Evolutionary conservation across 495 filamentous ascomycete genomes (phyloP).

Genomic region (Trichoderma reesei): DNA sequence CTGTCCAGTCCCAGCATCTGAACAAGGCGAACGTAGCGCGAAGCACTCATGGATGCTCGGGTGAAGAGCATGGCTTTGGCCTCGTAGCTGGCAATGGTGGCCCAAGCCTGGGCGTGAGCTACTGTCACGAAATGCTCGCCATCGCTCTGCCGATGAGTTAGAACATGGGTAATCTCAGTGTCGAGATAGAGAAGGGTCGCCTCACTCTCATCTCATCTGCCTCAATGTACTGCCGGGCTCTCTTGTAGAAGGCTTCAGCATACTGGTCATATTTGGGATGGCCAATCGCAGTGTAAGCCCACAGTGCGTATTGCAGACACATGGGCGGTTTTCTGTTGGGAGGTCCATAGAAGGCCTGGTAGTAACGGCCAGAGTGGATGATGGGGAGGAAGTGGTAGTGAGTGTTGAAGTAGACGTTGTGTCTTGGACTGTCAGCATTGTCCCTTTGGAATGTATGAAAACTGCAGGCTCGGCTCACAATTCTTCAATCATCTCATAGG

Average conservation of each 20-base stretch:
- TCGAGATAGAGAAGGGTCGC: background rate
- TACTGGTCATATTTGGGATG: conserved; percentile 30
- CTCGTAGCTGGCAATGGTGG: conserved; percentile 33
- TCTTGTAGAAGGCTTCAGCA: conserved; percentile 35
- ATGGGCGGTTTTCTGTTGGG: conserved; percentile 38
- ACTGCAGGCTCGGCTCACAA: conserved; percentile 24
- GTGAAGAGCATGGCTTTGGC: conserved; percentile 34
- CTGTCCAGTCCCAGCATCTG: conserved; percentile 40
- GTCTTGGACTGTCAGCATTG: conserved; percentile 20
- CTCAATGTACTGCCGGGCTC: conserved; percentile 40
- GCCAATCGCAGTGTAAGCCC: conserved; percentile 30
- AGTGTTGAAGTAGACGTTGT: conserved; percentile 29
- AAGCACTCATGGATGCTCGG: conserved; percentile 33
- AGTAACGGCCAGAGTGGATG: conserved; percentile 31
- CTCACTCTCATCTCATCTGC: conserved; percentile 38
- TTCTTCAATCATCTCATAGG: conserved; percentile 37
- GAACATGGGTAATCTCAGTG: background rate
- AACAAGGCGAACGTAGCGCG: conserved; percentile 29
- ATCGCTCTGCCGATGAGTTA: conserved; percentile 18
- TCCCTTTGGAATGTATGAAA: background rate
- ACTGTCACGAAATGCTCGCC: conserved; percentile 39
- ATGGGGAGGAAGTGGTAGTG: conserved; percentile 31
- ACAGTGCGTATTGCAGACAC: conserved; percentile 41
- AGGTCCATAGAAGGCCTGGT: conserved; percentile 31
- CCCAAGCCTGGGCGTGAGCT: conserved; percentile 38